phyloP scores from a whole-genome alignment of 257 asterid genomes.

The Petunia axillaris region DNA sequence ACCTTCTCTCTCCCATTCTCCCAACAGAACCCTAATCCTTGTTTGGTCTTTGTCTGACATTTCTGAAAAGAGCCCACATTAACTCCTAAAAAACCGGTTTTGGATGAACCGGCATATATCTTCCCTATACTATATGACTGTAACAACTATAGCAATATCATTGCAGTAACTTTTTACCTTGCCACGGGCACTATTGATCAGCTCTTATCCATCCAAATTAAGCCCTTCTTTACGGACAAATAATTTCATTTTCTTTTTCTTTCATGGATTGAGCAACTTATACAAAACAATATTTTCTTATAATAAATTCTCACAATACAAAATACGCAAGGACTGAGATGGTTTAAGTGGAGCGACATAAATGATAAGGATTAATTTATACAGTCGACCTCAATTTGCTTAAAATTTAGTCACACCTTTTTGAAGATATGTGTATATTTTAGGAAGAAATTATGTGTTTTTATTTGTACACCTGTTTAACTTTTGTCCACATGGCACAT shows the following conservation, averaged over 20 bases:
- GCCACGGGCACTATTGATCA: conserved; percentile 19
- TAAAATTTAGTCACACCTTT: too few species aligned
- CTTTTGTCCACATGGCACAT: neutral
- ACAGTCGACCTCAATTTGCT: too few species aligned
- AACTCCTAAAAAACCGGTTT: neutral
- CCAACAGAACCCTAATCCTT: conserved; percentile 21
- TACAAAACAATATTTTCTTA: too few species aligned
- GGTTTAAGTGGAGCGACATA: too few species aligned
- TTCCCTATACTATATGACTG: neutral
- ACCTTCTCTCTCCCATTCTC: neutral
- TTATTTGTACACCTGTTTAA: neutral
- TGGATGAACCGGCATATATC: neutral
- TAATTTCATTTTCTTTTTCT: too few species aligned
- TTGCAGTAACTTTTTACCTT: conserved; percentile 20
- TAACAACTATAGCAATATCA: conserved; percentile 21
- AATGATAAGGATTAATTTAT: too few species aligned
- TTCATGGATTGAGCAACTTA: too few species aligned
- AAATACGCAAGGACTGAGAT: too few species aligned
- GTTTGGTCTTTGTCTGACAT: conserved; percentile 22
- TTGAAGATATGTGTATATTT: too few species aligned
- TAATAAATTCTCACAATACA: too few species aligned
- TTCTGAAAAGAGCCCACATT: neutral
- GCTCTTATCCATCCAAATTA: neutral
- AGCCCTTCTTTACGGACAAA: neutral
- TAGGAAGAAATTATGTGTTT: neutral